Conservation (phyloP, 768 basidiomycete genomes). For the Coprinellus micaceus region DNA sequence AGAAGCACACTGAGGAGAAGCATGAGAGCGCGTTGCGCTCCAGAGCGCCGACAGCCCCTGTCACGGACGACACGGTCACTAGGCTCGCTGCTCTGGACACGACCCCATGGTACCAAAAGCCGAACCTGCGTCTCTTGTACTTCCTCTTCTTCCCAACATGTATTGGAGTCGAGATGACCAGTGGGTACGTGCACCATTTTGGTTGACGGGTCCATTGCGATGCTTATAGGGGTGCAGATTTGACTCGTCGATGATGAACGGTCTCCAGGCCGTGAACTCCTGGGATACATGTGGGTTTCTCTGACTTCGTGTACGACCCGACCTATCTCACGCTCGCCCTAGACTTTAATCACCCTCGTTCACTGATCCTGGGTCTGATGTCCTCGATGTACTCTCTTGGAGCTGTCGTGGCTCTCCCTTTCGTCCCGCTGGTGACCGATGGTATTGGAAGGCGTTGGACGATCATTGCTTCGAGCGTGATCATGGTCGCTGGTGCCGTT, state of each 20-base stretch:
- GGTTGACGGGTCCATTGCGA: neutral
- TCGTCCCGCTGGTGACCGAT: constrained; percentile 51
- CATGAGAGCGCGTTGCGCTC: neutral
- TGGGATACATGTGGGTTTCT: constrained; percentile 49
- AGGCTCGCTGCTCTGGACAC: constrained; percentile 46
- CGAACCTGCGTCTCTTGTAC: constrained; percentile 53
- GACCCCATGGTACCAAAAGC: constrained; percentile 61
- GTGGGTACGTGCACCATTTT: constrained; percentile 36
- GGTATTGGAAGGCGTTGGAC: constrained; percentile 47
- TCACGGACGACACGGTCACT: constrained; percentile 31
- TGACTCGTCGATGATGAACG: constrained; percentile 62
- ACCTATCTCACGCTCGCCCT: neutral
- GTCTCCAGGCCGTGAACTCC: constrained; percentile 54
- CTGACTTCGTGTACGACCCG: too few relatives aligned
- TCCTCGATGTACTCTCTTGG: constrained; percentile 61
- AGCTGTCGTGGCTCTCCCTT: constrained; percentile 48
- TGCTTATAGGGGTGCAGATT: constrained; percentile 37
- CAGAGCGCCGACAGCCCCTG: neutral
- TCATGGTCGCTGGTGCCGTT: constrained; percentile 47
- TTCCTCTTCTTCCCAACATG: constrained; percentile 57
- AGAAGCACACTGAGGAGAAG: neutral
- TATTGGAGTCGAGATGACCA: constrained; percentile 61
- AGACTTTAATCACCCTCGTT: constrained; percentile 57
- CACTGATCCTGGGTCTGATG: constrained; percentile 53
- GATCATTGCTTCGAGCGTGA: constrained; percentile 47